Evolutionary conservation across 495 filamentous ascomycete species (phyloP), one percentile per base, ranked within the genome.

Genomic region (Schizothecium vesticola): DNA sequence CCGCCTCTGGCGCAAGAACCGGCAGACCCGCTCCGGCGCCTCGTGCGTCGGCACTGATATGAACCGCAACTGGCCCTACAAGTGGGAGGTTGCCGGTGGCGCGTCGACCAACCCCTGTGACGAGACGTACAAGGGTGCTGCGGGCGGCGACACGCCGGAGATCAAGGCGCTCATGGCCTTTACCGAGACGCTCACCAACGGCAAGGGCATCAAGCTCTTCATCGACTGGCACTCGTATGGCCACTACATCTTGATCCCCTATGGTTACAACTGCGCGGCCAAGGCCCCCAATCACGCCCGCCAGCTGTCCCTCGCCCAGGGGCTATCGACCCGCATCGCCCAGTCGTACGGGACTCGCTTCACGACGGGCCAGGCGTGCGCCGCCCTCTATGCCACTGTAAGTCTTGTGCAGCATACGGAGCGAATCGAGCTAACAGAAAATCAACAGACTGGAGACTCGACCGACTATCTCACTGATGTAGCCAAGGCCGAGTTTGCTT

Each of bases 1-100:
- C 68, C 83, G 87, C 9, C 77, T 89, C 29, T 90, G 87, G 87
- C 83, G 87, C 71, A 90, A 90, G 76, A 90, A 89, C 79, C 80
- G 87, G 0, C 84, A 87, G 57, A 73, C 75, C 4, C 77, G 74
- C 51, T 68, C 76, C 1, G 79, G 78, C 62, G 75, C 72, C 56
- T 74, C 79, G 19, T 88, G 84, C 72, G 59, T 88, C 26, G 87
- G 87, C 23, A 80, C 77, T 16, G 87, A 90, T 72, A 84, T 88
- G 74, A 90, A 90, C 79, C 84, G 87, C 63, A 90, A 90, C 80
- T 90, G 87, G 86, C 75, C 83, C 12, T 82, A 78, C 68, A 71
- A 84, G 65, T 88, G 86, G 86, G 74, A 74, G 0, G 75, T 82
- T 7, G 72, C 78, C 56, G 83, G 82, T 57, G 82, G 82, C 16